Evolutionary conservation across 208 protist genomes (phyloP), one percentile per base, ranked within the genome.

Genomic region (Spongospora subterranea): DNA sequence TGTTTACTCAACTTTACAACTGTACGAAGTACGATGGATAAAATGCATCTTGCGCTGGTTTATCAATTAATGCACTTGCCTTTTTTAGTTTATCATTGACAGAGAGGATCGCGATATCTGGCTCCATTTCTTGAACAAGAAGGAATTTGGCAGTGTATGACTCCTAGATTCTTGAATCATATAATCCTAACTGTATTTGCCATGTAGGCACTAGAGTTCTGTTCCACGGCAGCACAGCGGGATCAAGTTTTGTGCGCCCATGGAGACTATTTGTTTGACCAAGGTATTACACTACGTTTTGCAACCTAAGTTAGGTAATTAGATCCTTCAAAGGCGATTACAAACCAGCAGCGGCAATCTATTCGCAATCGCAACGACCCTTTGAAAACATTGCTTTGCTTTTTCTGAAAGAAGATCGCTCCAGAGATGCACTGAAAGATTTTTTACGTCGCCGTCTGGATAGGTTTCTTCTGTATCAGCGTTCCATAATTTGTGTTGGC

Each of bases 21-120:
- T 82, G 6, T 35, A 43, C n/a, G 71, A 82, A 82, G 71, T 82
- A 60, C 6, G 50, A 60, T 60, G 50, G 50, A n/a, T n/a, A n/a
- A n/a, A n/a, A n/a, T n/a, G n/a, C n/a, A n/a, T n/a, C n/a, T n/a
- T 60, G 13, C 24, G 6, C 13, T 60, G 24, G 50, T 60, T 60
- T 60, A 24, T 24, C 24, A 29, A 6, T 6, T 24, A 60, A 60
- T 60, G 24, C 6, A 29, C 13, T 60, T 24, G 50, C 6, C 6
- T 60, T 24, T 60, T 24, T 29, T 60, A 60, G 50, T 60, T 60
- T 43, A 43, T 82, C 35, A 82, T 82, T 35, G n/a, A 82, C 35
- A 6, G n/a, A 35, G 71, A 82, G 71, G 71, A 82, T 43, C 71
- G 71, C n/a, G 71, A 82, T 82, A 82, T 82, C n/a, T 82, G 71